These are phyloP conservation scores for Cordyceps cicadae DNA, from an alignment of 2,329 filamentous ascomycete genomes.

Conservation along the genomic window DNA sequence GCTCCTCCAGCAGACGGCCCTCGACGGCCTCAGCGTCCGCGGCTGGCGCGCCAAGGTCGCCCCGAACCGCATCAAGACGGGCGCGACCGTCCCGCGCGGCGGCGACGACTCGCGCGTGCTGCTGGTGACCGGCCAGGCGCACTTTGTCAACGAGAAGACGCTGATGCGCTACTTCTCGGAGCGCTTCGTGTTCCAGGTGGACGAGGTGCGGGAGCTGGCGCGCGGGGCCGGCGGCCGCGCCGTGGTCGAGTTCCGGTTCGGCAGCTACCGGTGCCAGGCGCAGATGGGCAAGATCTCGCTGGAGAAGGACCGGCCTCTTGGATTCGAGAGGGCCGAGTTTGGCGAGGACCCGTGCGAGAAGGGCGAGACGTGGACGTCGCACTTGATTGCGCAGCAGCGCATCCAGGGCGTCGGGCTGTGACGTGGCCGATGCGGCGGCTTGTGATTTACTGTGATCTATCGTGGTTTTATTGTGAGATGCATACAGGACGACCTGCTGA, in stretches of 20 bases:
- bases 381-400: slow-evolving; percentile 24
- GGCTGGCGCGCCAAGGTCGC: slow-evolving; percentile 30
- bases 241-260: slow-evolving; percentile 44
- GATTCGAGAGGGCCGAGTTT: slow-evolving; percentile 31
- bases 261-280: slow-evolving; percentile 47
- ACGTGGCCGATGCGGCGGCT: not conserved
- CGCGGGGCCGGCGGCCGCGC: slow-evolving; percentile 17
- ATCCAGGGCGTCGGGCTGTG: slow-evolving; percentile 26
- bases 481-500: not conserved
- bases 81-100: slow-evolving; percentile 19
- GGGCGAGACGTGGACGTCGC: slow-evolving; percentile 24
- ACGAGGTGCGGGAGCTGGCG: slow-evolving; percentile 30
- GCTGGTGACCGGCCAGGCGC: slow-evolving; percentile 36
- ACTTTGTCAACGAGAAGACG: slow-evolving; percentile 33
- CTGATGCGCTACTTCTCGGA: slow-evolving; percentile 34
- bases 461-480: not conserved
- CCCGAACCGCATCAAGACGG: slow-evolving; percentile 41
- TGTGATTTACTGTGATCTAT: not conserved
- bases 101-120: slow-evolving; percentile 38
- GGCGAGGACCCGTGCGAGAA: slow-evolving; percentile 31
- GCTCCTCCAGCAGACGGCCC: slow-evolving; percentile 19
- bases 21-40: slow-evolving; percentile 28
- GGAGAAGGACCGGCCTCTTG: slow-evolving; percentile 25
- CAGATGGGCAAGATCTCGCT: slow-evolving; percentile 37
- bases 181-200: slow-evolving; percentile 40